Conservation (phyloP, 2,329 filamentous ascomycete species). For the Alternaria panax region DNA sequence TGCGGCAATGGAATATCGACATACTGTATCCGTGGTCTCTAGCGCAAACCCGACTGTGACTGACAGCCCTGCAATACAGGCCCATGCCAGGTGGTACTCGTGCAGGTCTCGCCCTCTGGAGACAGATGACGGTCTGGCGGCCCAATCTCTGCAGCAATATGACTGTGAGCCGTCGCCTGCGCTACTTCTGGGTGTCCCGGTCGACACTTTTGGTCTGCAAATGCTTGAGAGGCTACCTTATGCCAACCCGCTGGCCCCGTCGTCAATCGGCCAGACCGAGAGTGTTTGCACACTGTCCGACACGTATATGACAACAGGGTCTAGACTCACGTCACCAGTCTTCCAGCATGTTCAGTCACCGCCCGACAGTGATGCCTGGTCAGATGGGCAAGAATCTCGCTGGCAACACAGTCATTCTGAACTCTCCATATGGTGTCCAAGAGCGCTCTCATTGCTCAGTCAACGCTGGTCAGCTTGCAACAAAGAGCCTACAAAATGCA, state of each 20-base stretch:
- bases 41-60: not conserved
- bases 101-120: not conserved
- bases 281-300: conserved; percentile 19
- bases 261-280: conserved; percentile 23
- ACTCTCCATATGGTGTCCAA: conserved; percentile 3
- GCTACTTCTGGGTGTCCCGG: conserved; percentile 8
- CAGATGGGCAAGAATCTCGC: conserved; percentile 3
- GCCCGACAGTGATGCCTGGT: not conserved
- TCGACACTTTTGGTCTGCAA: conserved; percentile 20
- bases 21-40: not conserved
- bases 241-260: conserved; percentile 22
- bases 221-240: conserved; percentile 14
- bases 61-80: not conserved
- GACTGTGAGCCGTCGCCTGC: conserved; percentile 5
- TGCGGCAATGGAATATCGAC: not conserved
- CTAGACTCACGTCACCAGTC: not conserved
- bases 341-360: not conserved
- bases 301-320: conserved; percentile 1
- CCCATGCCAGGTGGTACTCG: not conserved
- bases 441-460: not conserved
- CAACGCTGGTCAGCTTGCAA: not conserved
- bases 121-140: not conserved
- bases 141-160: not conserved
- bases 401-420: conserved; percentile 8
- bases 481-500: not conserved